Evolutionary conservation across 768 basidiomycete genomes (phyloP).

Genomic region (Tricholoma sp.): DNA sequence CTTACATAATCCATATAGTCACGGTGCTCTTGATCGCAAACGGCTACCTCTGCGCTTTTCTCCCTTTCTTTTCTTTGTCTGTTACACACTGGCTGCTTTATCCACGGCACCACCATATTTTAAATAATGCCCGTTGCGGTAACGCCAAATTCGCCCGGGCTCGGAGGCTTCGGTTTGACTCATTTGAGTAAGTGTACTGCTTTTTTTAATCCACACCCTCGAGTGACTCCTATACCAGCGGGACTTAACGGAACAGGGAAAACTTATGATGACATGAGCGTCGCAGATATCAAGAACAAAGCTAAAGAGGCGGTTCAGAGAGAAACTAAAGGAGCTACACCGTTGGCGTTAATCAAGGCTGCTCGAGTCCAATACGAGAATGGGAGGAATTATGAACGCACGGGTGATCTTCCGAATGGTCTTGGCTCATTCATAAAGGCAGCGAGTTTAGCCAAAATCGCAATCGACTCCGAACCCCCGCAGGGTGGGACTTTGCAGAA

Average conservation of each 20-base stretch:
- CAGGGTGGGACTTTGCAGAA: slow-evolving; percentile 53
- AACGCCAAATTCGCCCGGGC: slow-evolving; percentile 19
- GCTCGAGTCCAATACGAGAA: slow-evolving; percentile 53
- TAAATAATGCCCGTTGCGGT: slow-evolving; percentile 23
- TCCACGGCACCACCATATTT: slow-evolving; percentile 1
- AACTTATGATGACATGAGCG: slow-evolving; percentile 31
- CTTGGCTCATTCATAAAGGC: slow-evolving; percentile 58
- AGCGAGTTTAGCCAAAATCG: slow-evolving; percentile 51
- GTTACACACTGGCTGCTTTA: slow-evolving; percentile 6
- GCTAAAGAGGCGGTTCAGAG: slow-evolving; percentile 43
- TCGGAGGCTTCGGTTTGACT: slow-evolving; percentile 22
- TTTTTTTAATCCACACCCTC: slow-evolving; percentile 15
- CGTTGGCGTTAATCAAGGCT: slow-evolving; percentile 54
- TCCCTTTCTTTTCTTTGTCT: slow-evolving; percentile 5
- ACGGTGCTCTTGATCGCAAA: slow-evolving; percentile 9
- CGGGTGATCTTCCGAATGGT: slow-evolving; percentile 59
- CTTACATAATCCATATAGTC: slow-evolving; percentile 11
- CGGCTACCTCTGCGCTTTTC: slow-evolving; percentile 4
- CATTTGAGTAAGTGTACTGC: slow-evolving; percentile 25
- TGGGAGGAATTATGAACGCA: slow-evolving; percentile 48
- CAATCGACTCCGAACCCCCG: slow-evolving; percentile 57
- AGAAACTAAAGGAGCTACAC: slow-evolving; percentile 53
- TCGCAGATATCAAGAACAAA: slow-evolving; percentile 39
- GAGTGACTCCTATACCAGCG: slow-evolving; percentile 17
- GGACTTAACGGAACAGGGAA: slow-evolving; percentile 16